Evolutionary conservation across 352 stramenopile genomes (phyloP), one percentile per base, ranked within the genome.

Genomic region (Globisporangium nagaii): DNA sequence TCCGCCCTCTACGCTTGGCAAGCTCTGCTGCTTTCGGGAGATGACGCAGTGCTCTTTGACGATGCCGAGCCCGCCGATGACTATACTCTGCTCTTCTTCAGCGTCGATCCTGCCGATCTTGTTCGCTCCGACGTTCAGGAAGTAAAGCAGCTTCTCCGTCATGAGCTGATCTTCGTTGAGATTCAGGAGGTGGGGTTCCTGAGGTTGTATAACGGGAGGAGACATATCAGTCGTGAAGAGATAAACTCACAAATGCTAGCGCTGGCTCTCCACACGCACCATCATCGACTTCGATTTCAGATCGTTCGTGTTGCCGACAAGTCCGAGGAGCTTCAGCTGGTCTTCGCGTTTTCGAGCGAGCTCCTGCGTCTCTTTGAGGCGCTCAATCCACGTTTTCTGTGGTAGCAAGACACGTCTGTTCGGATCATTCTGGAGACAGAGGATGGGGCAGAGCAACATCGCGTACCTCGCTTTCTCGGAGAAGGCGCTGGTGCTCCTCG

Each of bases 111-210:
- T 70, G 5, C 86, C 86, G 36, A 95, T 54, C 25, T 71, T 79
- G 37, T 87, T 89, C 3, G n/a, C 19, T 4, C 79, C 79, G 31
- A 28, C 5, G 19, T 84, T 62, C 22, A 95, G 60, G 30, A 96
- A 88, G 50, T 96, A 93, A 0, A 88, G 56, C 1, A 96, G 56
- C 43, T 91, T 89, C 54, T 90, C 84, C 1, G 74, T 79, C 86
- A 95, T 93, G 31, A 87, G 65, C 30, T 87, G 81, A 36, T 96
- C 86, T 73, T 96, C 84, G 41, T 95, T 89, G 27, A 96, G 55
- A 40, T 96, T 96, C 36, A 93, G 61, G 3, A 96, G 52, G 42
- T 95, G 84, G 15, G 86, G 81, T 39, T 92, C 76, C 66, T 82
- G 36, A 4, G 32, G 25, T 19, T 39, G 44, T 3, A 31, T 7